Evolutionary conservation across 768 basidiomycete genomes (phyloP).

Genomic region (Trametes punicea): DNA sequence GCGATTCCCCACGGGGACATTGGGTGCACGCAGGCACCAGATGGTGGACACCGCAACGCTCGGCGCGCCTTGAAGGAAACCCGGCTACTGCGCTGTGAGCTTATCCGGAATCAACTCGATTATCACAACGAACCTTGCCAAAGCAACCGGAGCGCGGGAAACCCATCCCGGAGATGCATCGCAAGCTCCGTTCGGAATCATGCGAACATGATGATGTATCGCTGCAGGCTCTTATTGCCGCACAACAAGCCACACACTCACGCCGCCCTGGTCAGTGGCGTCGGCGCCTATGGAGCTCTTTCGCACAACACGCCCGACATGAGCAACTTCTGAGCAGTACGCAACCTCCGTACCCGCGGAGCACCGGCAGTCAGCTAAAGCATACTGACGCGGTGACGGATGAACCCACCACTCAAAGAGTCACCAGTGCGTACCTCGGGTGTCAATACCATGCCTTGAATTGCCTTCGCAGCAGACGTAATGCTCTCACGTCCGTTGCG

Average conservation of each 20-base stretch:
- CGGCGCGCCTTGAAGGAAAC: too few relatives aligned
- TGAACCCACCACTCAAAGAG: not conserved
- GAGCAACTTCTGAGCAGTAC: not conserved
- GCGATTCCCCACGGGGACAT: too few relatives aligned
- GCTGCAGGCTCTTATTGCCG: not conserved
- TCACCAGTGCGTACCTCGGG: not conserved
- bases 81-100: too few relatives aligned
- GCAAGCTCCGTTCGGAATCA: not conserved
- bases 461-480: not conserved
- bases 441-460: not conserved
- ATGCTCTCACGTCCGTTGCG: not conserved
- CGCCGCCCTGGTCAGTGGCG: not conserved
- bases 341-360: conserved; percentile 4
- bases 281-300: not conserved
- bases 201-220: not conserved
- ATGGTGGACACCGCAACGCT: too few relatives aligned
- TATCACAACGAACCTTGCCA: not conserved
- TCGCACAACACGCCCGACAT: not conserved
- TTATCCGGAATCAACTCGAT: too few relatives aligned
- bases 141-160: not conserved
- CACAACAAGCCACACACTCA: not conserved
- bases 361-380: not conserved
- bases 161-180: not conserved
- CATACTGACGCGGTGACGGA: not conserved
- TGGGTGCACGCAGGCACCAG: too few relatives aligned